Base-by-base conservation (phyloP, 768 basidiomycete species). In the Sistotremastrum suecicum region DNA sequence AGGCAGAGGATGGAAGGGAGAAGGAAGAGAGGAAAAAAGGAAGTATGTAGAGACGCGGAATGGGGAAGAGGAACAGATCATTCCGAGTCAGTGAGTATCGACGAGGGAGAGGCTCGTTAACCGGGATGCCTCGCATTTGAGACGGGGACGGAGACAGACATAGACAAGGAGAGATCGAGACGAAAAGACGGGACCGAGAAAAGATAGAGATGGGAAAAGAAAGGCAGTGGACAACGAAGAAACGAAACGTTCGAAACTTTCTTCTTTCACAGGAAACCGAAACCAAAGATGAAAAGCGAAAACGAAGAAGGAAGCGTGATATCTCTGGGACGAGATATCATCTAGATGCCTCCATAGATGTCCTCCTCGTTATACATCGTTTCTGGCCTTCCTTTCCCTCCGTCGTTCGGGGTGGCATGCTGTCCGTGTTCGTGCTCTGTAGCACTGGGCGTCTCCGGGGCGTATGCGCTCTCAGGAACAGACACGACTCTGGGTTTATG, bases 281-380 rank as follows among this genome's bases (percentile, higher is more conserved):
- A 12, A 39, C 29, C 38, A 39, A 12, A 29, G 12, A 12, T 29
- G 12, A 12, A 38, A 12, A 11, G 2, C 12, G 38, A 12, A 39
- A 12, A 12, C 12, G 7, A 7, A 7, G 29, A 39, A 39, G 38
- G 29, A 7, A 39, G 38, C 6, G 29, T 39, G 38, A 39, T 11
- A 39, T 12, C 12, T 39, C 12, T 12, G 12, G 29, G 38, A 39
- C 38, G 38, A 7, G 12, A 29, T 39, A 39, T 39, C 12, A 29
- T 39, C 38, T 62, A 83, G 57, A 83, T 72, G 32, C 80, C 82
- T 29, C 71, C 78, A 52, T 84, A 84, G 40, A 76, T 79, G 51
- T 84, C 81, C 31, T 75, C 75, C 34, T 72, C 70, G 51, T 77
- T 70, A 51, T 82, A 83, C 45, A 75, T 62, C 8, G 76, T 76